Evolutionary conservation across 208 protist species (phyloP), one percentile per base, ranked within the genome.

Genomic region (Porcisia deanei): DNA sequence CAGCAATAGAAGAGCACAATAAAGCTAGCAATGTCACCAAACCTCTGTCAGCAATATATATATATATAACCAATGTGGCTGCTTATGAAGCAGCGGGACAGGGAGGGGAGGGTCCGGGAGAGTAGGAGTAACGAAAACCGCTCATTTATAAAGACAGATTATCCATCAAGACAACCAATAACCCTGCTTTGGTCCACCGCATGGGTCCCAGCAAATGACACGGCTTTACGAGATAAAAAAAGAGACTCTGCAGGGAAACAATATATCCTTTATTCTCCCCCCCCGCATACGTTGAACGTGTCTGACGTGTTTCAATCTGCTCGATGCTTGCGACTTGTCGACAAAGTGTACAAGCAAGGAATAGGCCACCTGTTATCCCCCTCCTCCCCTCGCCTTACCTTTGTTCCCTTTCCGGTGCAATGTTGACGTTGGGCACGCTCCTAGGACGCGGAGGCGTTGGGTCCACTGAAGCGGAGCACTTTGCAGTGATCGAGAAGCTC

Each of bases 401-500:
- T 47, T 22, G 49, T 37, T 45, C 47, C 3, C 47, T 55, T 30
- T 30, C 30, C 30, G 30, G 30, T 30, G 30, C 30, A 30, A n/a
- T 25, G 14, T 30, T 0, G 37, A 16, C 9, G 18, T 45, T 18
- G 16, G 3, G 30, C 65, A 0, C 25, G 25, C 41, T 16, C 12
- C 25, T 57, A 72, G 25, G 8, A 30, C 14, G 45, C 45, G 16
- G 65, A 57, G 45, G 65, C 25, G 45, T 52, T 70, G 41, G 67
- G 61, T 1, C 69, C 54, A 41, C 55, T 73, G 54, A 82, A 85
- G 34, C 73, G 72, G 18, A 88, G 60, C 37, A 60, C 75, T 7
- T 60, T 73, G 59, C 80, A 86, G 8, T 81, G 70, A 30, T 80
- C 60, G 39, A 88, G 52, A 25, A 97, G 83, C 63, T 93, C 84